A percentile compares a stretch with the other conserved stretches of the same genome.
Conservation (phyloP, 306 rosid species). For the Gynostemma pentaphyllum region DNA sequence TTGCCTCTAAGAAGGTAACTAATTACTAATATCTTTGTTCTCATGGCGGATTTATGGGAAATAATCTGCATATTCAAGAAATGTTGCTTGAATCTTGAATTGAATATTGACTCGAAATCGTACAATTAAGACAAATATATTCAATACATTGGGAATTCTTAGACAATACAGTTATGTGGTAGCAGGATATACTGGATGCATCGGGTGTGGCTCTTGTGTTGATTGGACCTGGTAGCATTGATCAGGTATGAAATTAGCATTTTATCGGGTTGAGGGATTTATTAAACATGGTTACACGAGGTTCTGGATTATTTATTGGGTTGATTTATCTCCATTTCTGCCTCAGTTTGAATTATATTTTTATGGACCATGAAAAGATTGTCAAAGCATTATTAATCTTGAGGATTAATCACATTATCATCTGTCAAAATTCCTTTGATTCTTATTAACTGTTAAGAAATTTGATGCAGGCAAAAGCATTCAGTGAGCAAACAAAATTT, state of each 20-base stretch:
- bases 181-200: constrained; percentile 74
- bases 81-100: neutral
- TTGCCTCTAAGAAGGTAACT: constrained; percentile 78
- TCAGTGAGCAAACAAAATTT: constrained; percentile 65
- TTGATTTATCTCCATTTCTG: neutral
- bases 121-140: no score
- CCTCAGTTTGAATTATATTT: neutral
- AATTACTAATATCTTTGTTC: constrained; percentile 7
- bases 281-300: neutral
- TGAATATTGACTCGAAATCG: no score
- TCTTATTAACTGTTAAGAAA: neutral
- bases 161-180: constrained; percentile 7
- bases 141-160: no score
- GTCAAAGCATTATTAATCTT: neutral
- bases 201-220: constrained; percentile 75
- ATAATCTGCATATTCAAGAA: neutral
- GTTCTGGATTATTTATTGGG: neutral
- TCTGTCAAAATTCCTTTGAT: neutral
- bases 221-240: constrained; percentile 89
- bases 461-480: constrained; percentile 53
- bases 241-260: constrained; percentile 35
- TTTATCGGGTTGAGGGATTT: neutral
- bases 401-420: neutral
- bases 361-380: neutral
- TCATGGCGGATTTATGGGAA: neutral